Evolutionary conservation across 768 basidiomycete genomes (phyloP).

Genomic region (Epithele typhae): DNA sequence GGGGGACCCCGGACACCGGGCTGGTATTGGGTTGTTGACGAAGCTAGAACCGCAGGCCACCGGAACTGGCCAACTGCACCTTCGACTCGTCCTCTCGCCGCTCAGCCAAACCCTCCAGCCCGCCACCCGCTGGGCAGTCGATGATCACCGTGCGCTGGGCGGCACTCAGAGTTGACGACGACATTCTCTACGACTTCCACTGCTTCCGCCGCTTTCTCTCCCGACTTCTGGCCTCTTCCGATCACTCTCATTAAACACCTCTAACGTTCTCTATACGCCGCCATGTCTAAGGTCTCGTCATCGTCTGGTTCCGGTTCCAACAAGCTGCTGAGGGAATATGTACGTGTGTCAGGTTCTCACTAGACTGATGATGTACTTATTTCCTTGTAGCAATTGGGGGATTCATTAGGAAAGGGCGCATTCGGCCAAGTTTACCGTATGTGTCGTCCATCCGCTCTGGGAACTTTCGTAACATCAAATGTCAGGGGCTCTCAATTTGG

Average conservation of each 20-base stretch:
- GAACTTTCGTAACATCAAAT: no score
- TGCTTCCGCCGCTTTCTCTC: background rate
- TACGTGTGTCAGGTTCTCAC: no score
- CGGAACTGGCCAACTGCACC: no score
- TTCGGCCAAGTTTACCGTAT: slow-evolving; percentile 96
- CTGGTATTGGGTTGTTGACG: no score
- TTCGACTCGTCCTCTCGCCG: slow-evolving; percentile 9
- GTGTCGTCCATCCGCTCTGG: slow-evolving; percentile 28
- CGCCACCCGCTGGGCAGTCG: slow-evolving; percentile 11
- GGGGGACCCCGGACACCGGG: slow-evolving; percentile 6
- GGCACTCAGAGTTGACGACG: slow-evolving; percentile 7
- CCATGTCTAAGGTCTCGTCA: slow-evolving; percentile 13
- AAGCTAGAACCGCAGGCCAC: no score
- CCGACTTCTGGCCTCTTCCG: slow-evolving; percentile 8
- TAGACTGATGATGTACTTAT: no score
- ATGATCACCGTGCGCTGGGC: slow-evolving; percentile 14
- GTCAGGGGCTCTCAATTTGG: slow-evolving; percentile 86
- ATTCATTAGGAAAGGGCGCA: slow-evolving; percentile 93
- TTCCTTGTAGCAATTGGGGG: slow-evolving; percentile 81
- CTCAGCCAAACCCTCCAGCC: background rate
- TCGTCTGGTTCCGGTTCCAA: slow-evolving; percentile 19
- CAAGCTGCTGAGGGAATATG: slow-evolving; percentile 27
- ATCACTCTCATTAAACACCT: slow-evolving; percentile 6
- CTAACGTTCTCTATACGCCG: slow-evolving; percentile 13
- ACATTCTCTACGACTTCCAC: background rate